These are phyloP conservation scores for Scheffersomyces lignicola DNA, from an alignment of 1,139 yeast genomes.

Conservation along the genomic window DNA sequence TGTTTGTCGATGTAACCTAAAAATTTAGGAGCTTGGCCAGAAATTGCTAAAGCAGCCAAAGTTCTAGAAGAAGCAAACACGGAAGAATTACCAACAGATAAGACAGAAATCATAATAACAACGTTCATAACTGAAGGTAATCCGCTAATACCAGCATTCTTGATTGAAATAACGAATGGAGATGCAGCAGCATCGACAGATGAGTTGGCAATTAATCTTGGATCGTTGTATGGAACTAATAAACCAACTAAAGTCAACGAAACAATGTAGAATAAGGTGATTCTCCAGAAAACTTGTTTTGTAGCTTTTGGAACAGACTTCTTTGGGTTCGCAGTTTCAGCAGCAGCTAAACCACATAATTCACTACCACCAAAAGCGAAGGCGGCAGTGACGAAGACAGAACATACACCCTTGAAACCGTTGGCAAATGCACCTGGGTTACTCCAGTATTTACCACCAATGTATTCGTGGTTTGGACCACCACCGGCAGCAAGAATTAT, in stretches of 20 bases:
- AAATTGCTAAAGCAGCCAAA: slow-evolving; percentile 75
- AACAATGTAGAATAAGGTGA: slow-evolving; percentile 43
- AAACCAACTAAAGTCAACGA: slow-evolving; percentile 45
- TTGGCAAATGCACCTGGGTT: slow-evolving; percentile 66
- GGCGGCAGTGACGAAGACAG: slow-evolving; percentile 47
- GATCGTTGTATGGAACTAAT: slow-evolving; percentile 39
- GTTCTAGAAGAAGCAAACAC: slow-evolving; percentile 81
- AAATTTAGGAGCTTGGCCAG: slow-evolving; percentile 76
- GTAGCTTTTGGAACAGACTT: slow-evolving; percentile 43
- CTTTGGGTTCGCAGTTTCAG: slow-evolving; percentile 42
- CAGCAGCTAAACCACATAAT: slow-evolving; percentile 47
- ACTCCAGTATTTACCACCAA: slow-evolving; percentile 61
- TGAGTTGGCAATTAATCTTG: slow-evolving; percentile 29
- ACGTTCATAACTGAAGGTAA: slow-evolving; percentile 50
- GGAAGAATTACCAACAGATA: slow-evolving; percentile 52
- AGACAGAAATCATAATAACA: slow-evolving; percentile 47
- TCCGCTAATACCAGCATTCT: slow-evolving; percentile 42
- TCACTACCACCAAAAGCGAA: slow-evolving; percentile 51
- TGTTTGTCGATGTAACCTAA: slow-evolving; percentile 71
- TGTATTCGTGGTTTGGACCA: slow-evolving; percentile 45
- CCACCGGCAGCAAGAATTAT: slow-evolving; percentile 72
- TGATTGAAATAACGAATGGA: slow-evolving; percentile 49
- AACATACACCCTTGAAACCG: slow-evolving; percentile 57
- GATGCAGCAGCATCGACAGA: slow-evolving; percentile 46
- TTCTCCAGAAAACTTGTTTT: slow-evolving; percentile 52